A percentile compares a stretch with the other conserved stretches of the same genome.
phyloP scores from a whole-genome alignment of 2,329 filamentous ascomycete species.

The Akanthomyces dipterigenus region DNA sequence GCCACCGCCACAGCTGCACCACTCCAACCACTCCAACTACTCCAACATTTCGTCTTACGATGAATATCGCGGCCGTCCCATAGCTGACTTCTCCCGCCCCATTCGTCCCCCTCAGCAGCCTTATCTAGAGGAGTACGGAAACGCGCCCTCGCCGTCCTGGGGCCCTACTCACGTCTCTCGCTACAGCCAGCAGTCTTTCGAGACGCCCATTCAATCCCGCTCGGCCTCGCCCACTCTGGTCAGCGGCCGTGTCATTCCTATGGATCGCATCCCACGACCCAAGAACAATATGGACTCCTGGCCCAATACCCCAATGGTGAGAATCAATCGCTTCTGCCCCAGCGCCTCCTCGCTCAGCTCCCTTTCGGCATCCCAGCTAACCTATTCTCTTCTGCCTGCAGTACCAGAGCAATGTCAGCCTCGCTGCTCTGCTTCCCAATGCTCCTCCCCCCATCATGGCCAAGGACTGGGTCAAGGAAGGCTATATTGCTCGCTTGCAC shows the following conservation, averaged over 20 bases:
- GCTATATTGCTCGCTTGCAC: slow-evolving; percentile 32
- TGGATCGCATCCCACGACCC: slow-evolving; percentile 16
- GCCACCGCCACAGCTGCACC: slow-evolving; percentile 20
- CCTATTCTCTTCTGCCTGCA: slow-evolving; percentile 15
- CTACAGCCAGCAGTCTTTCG: slow-evolving; percentile 16
- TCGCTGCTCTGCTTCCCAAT: slow-evolving; percentile 32
- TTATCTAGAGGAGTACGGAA: slow-evolving; percentile 20
- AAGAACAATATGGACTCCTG: slow-evolving; percentile 19
- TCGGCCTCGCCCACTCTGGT: slow-evolving; percentile 25
- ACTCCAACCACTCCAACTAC: slow-evolving; percentile 19
- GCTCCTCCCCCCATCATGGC: slow-evolving; percentile 22
- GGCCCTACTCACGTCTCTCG: slow-evolving; percentile 13
- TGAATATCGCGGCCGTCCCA: slow-evolving; percentile 22
- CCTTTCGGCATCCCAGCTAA: neutral
- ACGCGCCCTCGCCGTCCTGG: slow-evolving; percentile 15
- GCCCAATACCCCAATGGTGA: slow-evolving; percentile 21
- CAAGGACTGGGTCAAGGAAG: slow-evolving; percentile 27
- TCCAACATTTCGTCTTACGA: slow-evolving; percentile 22
- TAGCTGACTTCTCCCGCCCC: slow-evolving; percentile 21
- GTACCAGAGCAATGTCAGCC: slow-evolving; percentile 37
- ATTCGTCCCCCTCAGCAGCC: slow-evolving; percentile 13
- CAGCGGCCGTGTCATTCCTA: slow-evolving; percentile 22
- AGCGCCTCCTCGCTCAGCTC: neutral
- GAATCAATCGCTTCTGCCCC: neutral
- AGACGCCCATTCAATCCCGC: slow-evolving; percentile 16